Base-by-base conservation (phyloP, 106 monocot genomes). In the Dactylorhiza incarnata region DNA sequence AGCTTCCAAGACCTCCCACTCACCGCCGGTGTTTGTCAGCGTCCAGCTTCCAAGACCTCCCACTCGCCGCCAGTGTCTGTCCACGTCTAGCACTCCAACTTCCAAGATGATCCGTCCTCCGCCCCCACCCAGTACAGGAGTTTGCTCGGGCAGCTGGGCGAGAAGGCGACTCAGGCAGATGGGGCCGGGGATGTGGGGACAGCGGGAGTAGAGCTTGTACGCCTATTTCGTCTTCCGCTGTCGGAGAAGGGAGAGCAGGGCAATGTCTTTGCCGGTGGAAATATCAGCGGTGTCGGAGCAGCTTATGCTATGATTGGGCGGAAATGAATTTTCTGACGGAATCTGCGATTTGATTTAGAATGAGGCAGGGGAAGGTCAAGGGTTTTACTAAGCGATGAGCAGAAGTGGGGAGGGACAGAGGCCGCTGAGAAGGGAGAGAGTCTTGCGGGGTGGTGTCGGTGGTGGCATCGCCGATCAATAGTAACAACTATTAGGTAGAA, bases 121-220 rank as follows among this genome's bases (percentile, higher is more conserved):
- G n/a, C n/a, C n/a, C n/a, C n/a, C n/a, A n/a, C n/a, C n/a, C n/a
- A n/a, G n/a, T n/a, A n/a, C n/a, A n/a, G n/a, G n/a, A n/a, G n/a
- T n/a, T n/a, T n/a, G n/a, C n/a, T n/a, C n/a, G n/a, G n/a, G n/a
- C n/a, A 95, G 89, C 83, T 92, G 95, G 63, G 88, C 84, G 53
- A 92, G 78, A 65, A 95, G 92, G 61, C 92, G 92, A 84, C 83
- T 83, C 51, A 95, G 89, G 82, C 82, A 88, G 70, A 78, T 85
- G 56, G 90, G 58, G 48, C 76, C 68, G 8, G 95, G 92, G 75
- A 95, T 87, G 80, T 66, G 79, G 13, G 79, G 25, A 68, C 59
- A 83, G 45, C 15, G 50, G 59, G 84, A 55, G 81, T 86, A 92
- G 52, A 73, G 51, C 45, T 52, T n/a, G 81, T 82, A 92, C 78